phyloP scores from a whole-genome alignment of 2,329 filamentous ascomycete species.

The Emmonsia crescens region DNA sequence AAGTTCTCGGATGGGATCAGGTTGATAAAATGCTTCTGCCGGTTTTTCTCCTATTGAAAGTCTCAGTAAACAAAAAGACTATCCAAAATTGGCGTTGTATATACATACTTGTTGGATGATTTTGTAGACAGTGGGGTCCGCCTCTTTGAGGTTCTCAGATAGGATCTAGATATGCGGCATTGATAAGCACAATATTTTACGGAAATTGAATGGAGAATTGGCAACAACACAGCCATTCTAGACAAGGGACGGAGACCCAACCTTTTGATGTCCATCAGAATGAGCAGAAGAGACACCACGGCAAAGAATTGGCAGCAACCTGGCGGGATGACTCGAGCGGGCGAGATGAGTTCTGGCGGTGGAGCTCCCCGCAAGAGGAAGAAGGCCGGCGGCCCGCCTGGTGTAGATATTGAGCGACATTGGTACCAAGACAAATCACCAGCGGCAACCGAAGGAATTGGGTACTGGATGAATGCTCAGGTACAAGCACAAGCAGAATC shows the following conservation, averaged over 20 bases:
- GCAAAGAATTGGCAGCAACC: constrained; percentile 21
- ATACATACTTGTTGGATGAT: constrained; percentile 74
- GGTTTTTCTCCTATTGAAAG: constrained; percentile 66
- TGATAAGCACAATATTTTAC: constrained; percentile 7
- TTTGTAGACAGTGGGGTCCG: constrained; percentile 75
- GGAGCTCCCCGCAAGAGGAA: constrained; percentile 24
- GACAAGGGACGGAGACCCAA: constrained; percentile 12
- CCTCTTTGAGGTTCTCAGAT: constrained; percentile 64
- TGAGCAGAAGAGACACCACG: constrained; percentile 30
- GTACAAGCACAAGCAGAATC: background rate
- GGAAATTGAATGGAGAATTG: background rate
- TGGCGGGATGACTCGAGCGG: constrained; percentile 13
- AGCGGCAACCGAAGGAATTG: background rate
- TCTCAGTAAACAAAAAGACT: constrained; percentile 5
- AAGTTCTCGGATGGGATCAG: constrained; percentile 94
- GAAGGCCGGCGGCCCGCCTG: constrained; percentile 23
- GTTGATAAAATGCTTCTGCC: constrained; percentile 98
- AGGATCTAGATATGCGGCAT: constrained; percentile 53
- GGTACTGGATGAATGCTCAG: background rate
- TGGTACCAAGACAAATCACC: constrained; percentile 3
- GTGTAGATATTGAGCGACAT: constrained; percentile 30
- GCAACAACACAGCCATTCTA: background rate
- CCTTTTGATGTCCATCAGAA: constrained; percentile 34
- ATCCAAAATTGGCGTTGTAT: background rate
- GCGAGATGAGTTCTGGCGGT: constrained; percentile 16